Evolutionary conservation across 805 yeast genomes (phyloP).

Genomic region (Zygotorulaspora sp.): DNA sequence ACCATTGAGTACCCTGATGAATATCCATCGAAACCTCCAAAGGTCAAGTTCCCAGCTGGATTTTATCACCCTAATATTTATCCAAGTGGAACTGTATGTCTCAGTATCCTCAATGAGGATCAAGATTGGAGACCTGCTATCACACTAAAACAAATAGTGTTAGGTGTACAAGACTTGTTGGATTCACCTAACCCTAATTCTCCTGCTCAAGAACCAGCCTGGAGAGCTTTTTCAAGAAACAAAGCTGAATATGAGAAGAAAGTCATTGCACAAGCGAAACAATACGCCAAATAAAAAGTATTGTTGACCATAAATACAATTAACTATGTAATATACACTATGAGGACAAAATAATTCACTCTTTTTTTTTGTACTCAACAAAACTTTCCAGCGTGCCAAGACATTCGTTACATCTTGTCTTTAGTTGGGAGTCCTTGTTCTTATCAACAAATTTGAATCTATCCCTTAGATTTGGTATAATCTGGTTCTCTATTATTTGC

Average conservation of each 20-base stretch:
- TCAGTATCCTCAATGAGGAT: slow-evolving; percentile 86
- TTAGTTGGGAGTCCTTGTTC: slow-evolving; percentile 52
- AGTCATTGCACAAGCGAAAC: slow-evolving; percentile 75
- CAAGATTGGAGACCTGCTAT: slow-evolving; percentile 99
- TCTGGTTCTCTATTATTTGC: slow-evolving; percentile 36
- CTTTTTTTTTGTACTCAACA: slow-evolving; percentile 64
- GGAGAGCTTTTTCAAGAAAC: slow-evolving; percentile 76
- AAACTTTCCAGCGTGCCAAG: slow-evolving; percentile 66
- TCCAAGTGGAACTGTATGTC: slow-evolving; percentile 95
- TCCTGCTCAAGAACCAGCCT: slow-evolving; percentile 97
- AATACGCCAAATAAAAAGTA: slow-evolving; percentile 46
- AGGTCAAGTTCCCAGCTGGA: slow-evolving; percentile 79
- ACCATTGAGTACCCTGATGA: slow-evolving; percentile 81
- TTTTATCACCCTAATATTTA: slow-evolving; percentile 97
- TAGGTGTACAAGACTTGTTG: slow-evolving; percentile 89
- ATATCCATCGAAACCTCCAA: slow-evolving; percentile 96
- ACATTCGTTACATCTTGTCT: slow-evolving; percentile 62
- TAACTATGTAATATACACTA: slow-evolving; percentile 15
- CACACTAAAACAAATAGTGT: slow-evolving; percentile 78
- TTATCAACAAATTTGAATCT: slow-evolving; percentile 63
- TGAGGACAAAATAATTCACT: slow-evolving; percentile 25
- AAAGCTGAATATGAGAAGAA: slow-evolving; percentile 64
- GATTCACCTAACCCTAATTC: slow-evolving; percentile 90
- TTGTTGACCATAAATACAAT: slow-evolving; percentile 4
- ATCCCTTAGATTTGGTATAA: slow-evolving; percentile 47